Conservation (phyloP, 306 rosid species). For the Quercus berberidifolia region DNA sequence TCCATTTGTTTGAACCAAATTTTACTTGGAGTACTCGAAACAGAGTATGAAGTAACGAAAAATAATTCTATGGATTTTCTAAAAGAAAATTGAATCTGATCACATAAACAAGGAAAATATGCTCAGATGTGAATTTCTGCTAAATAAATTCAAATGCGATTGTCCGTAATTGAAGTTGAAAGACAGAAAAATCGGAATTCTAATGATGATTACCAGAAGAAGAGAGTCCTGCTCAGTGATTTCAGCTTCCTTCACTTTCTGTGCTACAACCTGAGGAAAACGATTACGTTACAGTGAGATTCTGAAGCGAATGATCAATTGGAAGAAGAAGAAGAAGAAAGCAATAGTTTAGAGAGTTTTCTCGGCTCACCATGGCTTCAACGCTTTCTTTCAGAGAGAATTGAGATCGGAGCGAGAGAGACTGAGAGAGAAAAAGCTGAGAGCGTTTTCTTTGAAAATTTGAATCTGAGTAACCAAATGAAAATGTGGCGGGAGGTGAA, state of each 20-base stretch:
- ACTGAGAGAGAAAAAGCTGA: background rate
- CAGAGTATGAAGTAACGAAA: background rate
- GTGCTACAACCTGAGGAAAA: conserved; percentile 72
- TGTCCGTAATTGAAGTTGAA: background rate
- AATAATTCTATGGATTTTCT: background rate
- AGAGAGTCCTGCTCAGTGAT: conserved; percentile 95
- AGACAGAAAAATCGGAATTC: background rate
- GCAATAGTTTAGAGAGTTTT: background rate
- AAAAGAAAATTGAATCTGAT: background rate
- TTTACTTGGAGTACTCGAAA: background rate
- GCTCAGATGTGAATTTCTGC: background rate
- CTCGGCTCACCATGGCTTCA: conserved; percentile 49
- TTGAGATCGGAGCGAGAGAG: background rate
- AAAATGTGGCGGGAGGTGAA: conserved; percentile 45
- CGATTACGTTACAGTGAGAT: conserved; percentile 4
- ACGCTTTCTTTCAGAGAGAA: background rate
- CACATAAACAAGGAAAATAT: background rate
- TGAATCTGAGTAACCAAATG: conserved; percentile 17
- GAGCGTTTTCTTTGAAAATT: conserved; percentile 13
- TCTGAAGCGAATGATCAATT: background rate
- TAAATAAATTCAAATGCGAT: background rate
- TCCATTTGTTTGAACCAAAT: conserved; percentile 1
- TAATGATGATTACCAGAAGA: conserved; percentile 60
- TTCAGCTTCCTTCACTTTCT: conserved; percentile 84
- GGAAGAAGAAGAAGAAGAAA: background rate